phyloP scores from a whole-genome alignment of 2,329 filamentous ascomycete genomes.

The Capronia epimyces region DNA sequence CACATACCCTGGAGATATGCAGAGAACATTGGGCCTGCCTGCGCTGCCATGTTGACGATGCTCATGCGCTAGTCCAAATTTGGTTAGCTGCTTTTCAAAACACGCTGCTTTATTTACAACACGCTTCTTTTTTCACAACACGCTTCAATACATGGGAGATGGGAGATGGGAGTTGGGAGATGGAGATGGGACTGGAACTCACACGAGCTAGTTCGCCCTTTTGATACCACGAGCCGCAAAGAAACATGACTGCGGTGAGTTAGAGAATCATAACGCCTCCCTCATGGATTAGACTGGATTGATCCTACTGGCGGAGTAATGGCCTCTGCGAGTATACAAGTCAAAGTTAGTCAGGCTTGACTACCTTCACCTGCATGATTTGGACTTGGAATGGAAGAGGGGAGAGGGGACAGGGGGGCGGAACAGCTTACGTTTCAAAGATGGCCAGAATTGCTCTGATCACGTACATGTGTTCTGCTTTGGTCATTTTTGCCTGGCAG shows the following conservation, averaged over 20 bases:
- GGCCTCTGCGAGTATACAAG: neutral
- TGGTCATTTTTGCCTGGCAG: neutral
- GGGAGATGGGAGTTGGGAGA: too few relatives aligned
- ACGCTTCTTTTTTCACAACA: too few relatives aligned
- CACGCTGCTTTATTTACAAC: too few relatives aligned
- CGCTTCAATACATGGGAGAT: too few relatives aligned
- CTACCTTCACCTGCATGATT: too few relatives aligned
- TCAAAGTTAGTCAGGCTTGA: neutral
- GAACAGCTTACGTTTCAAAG: neutral
- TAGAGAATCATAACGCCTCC: too few relatives aligned
- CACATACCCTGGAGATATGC: constrained; percentile 45
- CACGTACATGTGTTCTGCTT: neutral
- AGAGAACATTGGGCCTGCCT: constrained; percentile 45
- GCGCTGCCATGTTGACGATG: neutral
- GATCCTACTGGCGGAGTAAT: neutral
- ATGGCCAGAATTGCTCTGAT: neutral
- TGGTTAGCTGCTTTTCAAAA: too few relatives aligned
- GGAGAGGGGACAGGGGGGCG: too few relatives aligned
- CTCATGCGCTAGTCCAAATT: neutral
- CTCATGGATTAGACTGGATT: neutral
- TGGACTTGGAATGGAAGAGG: too few relatives aligned
- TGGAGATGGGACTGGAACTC: too few relatives aligned
- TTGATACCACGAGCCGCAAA: neutral
- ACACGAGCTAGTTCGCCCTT: neutral
- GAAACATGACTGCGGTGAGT: neutral